Conservation (phyloP, 176 grass and related monocot species). For the Aegilops tauschii region DNA sequence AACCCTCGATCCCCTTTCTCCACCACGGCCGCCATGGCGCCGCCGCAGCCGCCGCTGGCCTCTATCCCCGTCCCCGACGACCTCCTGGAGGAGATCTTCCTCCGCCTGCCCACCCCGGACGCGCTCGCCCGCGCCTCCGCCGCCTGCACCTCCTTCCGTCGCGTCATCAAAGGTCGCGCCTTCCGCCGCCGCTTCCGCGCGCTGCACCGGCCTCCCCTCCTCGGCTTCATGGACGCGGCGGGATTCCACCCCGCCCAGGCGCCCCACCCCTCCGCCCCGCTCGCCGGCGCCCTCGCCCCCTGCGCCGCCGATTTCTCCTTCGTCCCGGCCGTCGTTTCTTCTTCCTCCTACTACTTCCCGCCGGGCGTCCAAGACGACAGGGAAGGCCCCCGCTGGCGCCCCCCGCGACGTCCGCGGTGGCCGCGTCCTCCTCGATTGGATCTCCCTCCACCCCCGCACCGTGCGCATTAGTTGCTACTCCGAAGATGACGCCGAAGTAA, state of each 20-base stretch:
- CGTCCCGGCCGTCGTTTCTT: neutral
- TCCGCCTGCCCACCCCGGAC: neutral
- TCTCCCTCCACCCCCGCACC: neutral
- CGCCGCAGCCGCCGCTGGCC: neutral
- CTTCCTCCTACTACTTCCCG: neutral
- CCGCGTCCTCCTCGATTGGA: slow-evolving; percentile 4
- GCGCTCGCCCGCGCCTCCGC: neutral
- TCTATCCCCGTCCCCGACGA: neutral
- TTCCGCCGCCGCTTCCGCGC: slow-evolving; percentile 11
- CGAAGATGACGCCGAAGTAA: neutral
- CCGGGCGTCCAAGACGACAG: neutral
- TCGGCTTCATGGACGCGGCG: neutral
- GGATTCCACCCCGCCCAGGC: neutral
- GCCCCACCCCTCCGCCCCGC: neutral
- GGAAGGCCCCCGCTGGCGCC: neutral
- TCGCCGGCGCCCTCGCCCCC: neutral
- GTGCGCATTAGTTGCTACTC: neutral
- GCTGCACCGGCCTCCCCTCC: neutral
- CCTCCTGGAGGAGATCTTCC: neutral
- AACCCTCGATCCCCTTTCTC: neutral
- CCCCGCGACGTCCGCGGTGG: neutral
- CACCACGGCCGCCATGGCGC: neutral
- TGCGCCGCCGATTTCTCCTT: neutral
- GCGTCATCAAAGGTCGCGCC: neutral
- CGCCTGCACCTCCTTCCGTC: neutral